A percentile compares a stretch with the other conserved stretches of the same genome.
Evolutionary conservation across 2,329 filamentous ascomycete genomes (phyloP).

Genomic region (Aspergillus flavus): DNA sequence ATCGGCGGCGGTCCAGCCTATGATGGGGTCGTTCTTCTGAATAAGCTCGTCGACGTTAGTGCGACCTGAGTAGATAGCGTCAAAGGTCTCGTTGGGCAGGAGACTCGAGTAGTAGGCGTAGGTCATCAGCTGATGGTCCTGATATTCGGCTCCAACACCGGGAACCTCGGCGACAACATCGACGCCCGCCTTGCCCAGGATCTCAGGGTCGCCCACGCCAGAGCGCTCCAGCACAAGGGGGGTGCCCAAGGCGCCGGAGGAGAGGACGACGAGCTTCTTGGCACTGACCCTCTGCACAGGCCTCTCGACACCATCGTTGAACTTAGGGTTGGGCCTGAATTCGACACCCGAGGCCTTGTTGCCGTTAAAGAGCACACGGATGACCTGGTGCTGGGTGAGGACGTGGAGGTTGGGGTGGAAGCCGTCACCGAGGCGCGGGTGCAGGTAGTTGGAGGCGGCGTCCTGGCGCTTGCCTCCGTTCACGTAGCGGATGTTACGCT

Average conservation of each 20-base stretch:
- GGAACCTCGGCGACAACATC: not conserved
- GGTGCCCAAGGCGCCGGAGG: too few relatives aligned
- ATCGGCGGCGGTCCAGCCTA: constrained; percentile 1
- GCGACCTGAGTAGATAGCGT: not conserved
- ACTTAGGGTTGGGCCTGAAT: too few relatives aligned
- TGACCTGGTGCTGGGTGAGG: too few relatives aligned
- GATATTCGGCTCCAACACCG: constrained; percentile 4
- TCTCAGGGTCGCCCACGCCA: too few relatives aligned
- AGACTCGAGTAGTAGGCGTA: constrained; percentile 1
- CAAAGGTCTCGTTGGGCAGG: constrained; percentile 3
- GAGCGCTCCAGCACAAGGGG: too few relatives aligned
- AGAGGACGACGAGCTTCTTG: too few relatives aligned
- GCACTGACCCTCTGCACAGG: too few relatives aligned
- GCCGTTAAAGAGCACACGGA: too few relatives aligned
- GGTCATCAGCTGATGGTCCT: constrained; percentile 8
- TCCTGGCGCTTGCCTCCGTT: constrained; percentile 4
- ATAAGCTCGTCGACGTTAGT: not conserved
- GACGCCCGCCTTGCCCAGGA: constrained; percentile 1
- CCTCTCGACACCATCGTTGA: too few relatives aligned
- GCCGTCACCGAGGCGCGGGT: constrained; percentile 4
- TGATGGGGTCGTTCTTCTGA: not conserved
- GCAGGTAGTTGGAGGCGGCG: constrained; percentile 7
- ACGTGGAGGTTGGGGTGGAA: constrained; percentile 3
- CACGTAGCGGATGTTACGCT: constrained; percentile 3
- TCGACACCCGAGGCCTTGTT: not conserved